These are phyloP conservation scores for Zhuliangozyma blackwelliae DNA, from an alignment of 1,139 yeast species.

Conservation along the genomic window DNA sequence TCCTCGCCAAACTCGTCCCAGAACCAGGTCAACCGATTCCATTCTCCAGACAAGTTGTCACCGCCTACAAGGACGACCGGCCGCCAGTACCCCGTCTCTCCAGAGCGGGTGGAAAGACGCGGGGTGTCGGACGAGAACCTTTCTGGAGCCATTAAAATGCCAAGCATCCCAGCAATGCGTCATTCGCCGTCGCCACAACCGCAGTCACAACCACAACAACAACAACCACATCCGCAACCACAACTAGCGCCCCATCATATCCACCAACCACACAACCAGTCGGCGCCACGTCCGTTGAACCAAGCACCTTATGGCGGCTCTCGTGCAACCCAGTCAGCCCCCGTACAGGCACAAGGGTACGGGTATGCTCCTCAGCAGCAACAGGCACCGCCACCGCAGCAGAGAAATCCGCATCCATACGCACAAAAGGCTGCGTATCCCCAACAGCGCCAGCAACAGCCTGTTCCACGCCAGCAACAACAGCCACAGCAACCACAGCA, in stretches of 20 bases:
- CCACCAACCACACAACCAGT: too few relatives aligned
- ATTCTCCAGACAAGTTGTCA: slow-evolving; percentile 6
- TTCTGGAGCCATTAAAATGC: not conserved
- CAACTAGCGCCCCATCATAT: slow-evolving; percentile 1
- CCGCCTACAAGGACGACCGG: slow-evolving; percentile 9
- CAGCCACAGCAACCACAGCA: slow-evolving; percentile 5
- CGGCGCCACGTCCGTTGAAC: slow-evolving; percentile 4
- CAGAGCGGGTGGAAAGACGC: slow-evolving; percentile 6
- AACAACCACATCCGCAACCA: slow-evolving; percentile 7
- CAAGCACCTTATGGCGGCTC: slow-evolving; percentile 4
- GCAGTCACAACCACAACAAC: slow-evolving; percentile 8
- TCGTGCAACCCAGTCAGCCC: slow-evolving; percentile 4
- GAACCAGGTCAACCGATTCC: slow-evolving; percentile 20
- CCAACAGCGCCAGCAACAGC: slow-evolving; percentile 16
- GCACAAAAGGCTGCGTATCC: too few relatives aligned
- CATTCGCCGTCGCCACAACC: slow-evolving; percentile 9
- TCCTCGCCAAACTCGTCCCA: slow-evolving; percentile 34
- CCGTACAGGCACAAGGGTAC: slow-evolving; percentile 2
- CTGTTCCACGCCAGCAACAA: slow-evolving; percentile 1
- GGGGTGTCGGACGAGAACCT: slow-evolving; percentile 4
- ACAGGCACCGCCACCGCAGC: too few relatives aligned
- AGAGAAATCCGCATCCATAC: slow-evolving; percentile 2
- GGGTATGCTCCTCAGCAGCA: slow-evolving; percentile 1
- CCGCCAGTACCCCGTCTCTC: slow-evolving; percentile 11
- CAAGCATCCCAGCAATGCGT: slow-evolving; percentile 3